Percentiles rank a stretch among this genome's conserved stretches.
Conservation (phyloP, 2,329 filamentous ascomycete genomes). For the Alternaria arborescens region DNA sequence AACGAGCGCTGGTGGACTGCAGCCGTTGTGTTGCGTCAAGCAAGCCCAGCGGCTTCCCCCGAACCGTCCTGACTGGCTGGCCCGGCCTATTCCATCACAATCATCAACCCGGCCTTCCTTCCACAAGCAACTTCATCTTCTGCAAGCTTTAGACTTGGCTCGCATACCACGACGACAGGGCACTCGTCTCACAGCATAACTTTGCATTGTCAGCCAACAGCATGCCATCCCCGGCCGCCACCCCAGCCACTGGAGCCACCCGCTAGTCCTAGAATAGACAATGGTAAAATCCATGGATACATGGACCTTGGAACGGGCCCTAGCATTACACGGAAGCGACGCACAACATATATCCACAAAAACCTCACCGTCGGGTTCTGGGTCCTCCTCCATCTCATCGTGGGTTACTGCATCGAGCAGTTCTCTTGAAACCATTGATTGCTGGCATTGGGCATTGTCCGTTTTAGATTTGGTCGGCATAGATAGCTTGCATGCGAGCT, state of each 20-base stretch:
- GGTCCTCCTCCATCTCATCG: background rate
- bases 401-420: slow-evolving; percentile 5
- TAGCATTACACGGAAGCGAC: background rate
- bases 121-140: background rate
- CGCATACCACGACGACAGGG: background rate
- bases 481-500: background rate
- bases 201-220: background rate
- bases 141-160: background rate
- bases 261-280: slow-evolving; percentile 16
- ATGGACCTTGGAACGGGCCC: background rate
- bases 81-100: background rate
- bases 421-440: background rate
- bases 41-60: background rate
- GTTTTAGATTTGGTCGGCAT: slow-evolving; percentile 4
- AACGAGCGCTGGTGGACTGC: background rate
- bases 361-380: background rate
- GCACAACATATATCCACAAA: background rate
- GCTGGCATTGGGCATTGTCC: slow-evolving; percentile 4
- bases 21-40: background rate
- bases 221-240: background rate
- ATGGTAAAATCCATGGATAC: slow-evolving; percentile 4
- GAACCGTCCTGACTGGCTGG: background rate
- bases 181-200: background rate
- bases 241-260: background rate
- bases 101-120: background rate